phyloP scores from a whole-genome alignment of 1,139 yeast species.

The Candida glucosophila region DNA sequence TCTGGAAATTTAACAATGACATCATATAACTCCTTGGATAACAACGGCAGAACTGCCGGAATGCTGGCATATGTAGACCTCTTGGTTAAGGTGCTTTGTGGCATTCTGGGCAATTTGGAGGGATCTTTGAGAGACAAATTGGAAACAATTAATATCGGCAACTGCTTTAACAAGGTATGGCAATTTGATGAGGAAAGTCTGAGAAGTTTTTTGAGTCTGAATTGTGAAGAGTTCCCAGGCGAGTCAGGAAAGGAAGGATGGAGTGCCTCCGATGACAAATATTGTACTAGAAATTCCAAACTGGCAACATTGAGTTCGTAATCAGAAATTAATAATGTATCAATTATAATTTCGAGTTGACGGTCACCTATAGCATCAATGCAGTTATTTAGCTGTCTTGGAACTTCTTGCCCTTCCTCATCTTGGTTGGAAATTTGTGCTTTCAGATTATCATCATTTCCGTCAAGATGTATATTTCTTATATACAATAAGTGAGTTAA shows the following conservation, averaged over 20 bases:
- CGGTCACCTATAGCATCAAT: slow-evolving; percentile 28
- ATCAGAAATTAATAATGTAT: slow-evolving; percentile 28
- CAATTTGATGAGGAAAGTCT: slow-evolving; percentile 30
- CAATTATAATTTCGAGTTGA: slow-evolving; percentile 24
- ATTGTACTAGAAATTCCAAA: slow-evolving; percentile 31
- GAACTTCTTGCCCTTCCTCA: slow-evolving; percentile 12
- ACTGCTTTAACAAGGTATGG: slow-evolving; percentile 42
- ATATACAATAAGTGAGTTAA: slow-evolving; percentile 34
- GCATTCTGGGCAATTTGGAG: slow-evolving; percentile 11
- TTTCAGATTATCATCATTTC: slow-evolving; percentile 26
- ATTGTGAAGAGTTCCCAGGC: slow-evolving; percentile 23
- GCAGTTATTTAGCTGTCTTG: slow-evolving; percentile 27
- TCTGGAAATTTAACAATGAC: slow-evolving; percentile 64
- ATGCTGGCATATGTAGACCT: slow-evolving; percentile 31
- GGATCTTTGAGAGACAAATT: slow-evolving; percentile 19
- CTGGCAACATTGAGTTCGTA: slow-evolving; percentile 25
- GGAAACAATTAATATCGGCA: slow-evolving; percentile 53
- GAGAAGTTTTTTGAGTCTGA: slow-evolving; percentile 24
- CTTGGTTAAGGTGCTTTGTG: slow-evolving; percentile 21
- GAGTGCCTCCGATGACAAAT: slow-evolving; percentile 31
- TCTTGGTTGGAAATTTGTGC: slow-evolving; percentile 27
- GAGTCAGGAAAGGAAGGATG: slow-evolving; percentile 23
- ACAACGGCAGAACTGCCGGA: slow-evolving; percentile 52
- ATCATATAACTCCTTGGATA: slow-evolving; percentile 49
- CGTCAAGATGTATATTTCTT: slow-evolving; percentile 11